Percentiles rank a stretch among this genome's conserved stretches.
These are phyloP conservation scores for Lactifluus hygrophoroides DNA, from an alignment of 768 basidiomycete genomes.

Conservation along the genomic window DNA sequence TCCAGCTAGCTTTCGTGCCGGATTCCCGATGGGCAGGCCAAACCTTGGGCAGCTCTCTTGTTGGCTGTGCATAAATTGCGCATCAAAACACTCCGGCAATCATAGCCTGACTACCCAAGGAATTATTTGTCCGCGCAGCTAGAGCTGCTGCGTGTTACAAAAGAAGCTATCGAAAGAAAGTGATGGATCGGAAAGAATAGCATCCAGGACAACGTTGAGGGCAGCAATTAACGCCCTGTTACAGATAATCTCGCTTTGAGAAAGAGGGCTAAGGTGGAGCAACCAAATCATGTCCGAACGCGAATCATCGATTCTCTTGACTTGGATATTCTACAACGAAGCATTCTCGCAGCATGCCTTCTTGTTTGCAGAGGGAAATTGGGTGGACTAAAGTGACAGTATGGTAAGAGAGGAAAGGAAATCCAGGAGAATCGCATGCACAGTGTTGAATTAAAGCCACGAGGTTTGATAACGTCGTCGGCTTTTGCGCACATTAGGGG, in stretches of 20 bases:
- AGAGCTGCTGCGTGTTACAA: background rate
- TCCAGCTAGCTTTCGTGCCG: background rate
- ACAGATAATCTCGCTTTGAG: background rate
- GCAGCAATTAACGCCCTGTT: background rate
- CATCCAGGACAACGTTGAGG: background rate
- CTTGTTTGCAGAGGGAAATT: background rate
- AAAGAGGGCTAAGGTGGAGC: background rate
- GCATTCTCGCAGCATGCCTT: background rate
- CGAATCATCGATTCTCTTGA: background rate
- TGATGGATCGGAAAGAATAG: background rate
- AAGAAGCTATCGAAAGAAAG: background rate
- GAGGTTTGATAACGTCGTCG: conserved; percentile 3
- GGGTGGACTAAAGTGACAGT: background rate
- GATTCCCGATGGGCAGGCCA: background rate
- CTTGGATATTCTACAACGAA: background rate
- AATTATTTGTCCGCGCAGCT: background rate
- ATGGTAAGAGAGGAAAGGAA: background rate
- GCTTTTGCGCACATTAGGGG: conserved; percentile 3
- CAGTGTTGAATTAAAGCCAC: background rate
- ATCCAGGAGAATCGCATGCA: background rate
- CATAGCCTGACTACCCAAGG: background rate
- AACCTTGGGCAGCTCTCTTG: background rate
- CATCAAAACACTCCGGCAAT: background rate
- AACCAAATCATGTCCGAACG: background rate
- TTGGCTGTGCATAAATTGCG: background rate